Percentiles rank a stretch among this genome's conserved stretches.
phyloP scores from a whole-genome alignment of 2,329 filamentous ascomycete species.

The Paraphaeosphaeria minitans region DNA sequence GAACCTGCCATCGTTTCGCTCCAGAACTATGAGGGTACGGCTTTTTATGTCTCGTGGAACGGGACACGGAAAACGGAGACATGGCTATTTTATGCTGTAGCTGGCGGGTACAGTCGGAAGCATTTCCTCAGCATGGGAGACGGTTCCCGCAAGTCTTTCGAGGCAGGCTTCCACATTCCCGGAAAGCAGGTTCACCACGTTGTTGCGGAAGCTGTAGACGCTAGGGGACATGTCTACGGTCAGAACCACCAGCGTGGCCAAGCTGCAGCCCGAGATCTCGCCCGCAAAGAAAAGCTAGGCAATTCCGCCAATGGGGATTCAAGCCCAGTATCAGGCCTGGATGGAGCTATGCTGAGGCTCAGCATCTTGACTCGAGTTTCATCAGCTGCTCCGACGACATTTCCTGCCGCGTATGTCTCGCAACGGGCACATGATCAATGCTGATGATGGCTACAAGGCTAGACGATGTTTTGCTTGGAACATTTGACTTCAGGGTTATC shows the following conservation, averaged over 20 bases:
- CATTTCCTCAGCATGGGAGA: conserved; percentile 23
- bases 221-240: conserved; percentile 18
- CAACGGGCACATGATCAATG: background rate
- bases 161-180: conserved; percentile 19
- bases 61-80: conserved; percentile 35
- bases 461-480: background rate
- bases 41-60: conserved; percentile 35
- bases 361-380: background rate
- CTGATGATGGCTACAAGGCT: background rate
- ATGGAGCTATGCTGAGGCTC: conserved; percentile 1
- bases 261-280: conserved; percentile 18
- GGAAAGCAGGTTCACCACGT: conserved; percentile 15
- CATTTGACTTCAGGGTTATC: background rate
- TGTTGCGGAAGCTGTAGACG: conserved; percentile 22
- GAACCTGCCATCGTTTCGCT: conserved; percentile 26
- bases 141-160: conserved; percentile 18
- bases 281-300: conserved; percentile 12
- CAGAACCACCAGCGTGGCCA: conserved; percentile 14
- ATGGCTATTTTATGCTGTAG: conserved; percentile 43
- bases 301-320: conserved; percentile 14
- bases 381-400: background rate
- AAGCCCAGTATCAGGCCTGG: background rate
- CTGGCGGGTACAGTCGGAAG: conserved; percentile 10
- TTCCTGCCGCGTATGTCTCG: background rate
- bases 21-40: conserved; percentile 27